Evolutionary conservation across 163 green algal genomes (phyloP), one percentile per base, ranked within the genome.

Genomic region (Scenedesmus sp.): DNA sequence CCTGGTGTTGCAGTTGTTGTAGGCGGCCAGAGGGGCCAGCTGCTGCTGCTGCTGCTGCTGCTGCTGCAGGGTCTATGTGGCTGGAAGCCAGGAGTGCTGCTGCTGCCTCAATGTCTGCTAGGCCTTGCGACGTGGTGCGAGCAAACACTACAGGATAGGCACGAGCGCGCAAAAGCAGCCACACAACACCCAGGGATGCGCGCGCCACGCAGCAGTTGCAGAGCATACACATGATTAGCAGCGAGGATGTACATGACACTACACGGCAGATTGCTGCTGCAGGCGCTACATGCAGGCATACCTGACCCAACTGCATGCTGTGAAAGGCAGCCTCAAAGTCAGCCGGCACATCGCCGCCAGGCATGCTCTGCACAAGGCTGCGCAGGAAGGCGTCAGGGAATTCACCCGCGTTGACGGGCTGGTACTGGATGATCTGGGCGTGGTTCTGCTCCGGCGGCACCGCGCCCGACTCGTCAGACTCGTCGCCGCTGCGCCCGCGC

Each of bases 351-450:
- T 76, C 67, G 9, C 87, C 87, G 20, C n/a, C 46, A 56, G 77
- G 79, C 88, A 92, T 67, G 66, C 74, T 89, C 16, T 82, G 13
- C 16, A 79, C 85, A 12, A 94, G 26, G 67, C 77, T 64, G 60
- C 84, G 87, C 82, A 94, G 79, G 16, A 92, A 85, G 67, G 18
- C 79, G 57, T 92, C 88, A 9, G 34, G 9, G 46, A 88, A 77
- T 6, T 93, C 76, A 89, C 91, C 86, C 64, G 54, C 64, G 86
- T 34, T 86, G 83, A 4, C 64, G 82, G 84, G 88, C 57, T 85
- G 82, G 76, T 93, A 94, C 88, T 94, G 92, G 57, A 94, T 91
- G 88, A 94, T 94, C 88, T 93, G 88, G 20, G 66, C 57, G 34
- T 77, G 62, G 90, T 93, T 93, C 15, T 86, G 46, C 82, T 93